A percentile compares a stretch with the other conserved stretches of the same genome.
These are phyloP conservation scores for Colletotrichum trifolii DNA, from an alignment of 2,329 filamentous ascomycete genomes.

Conservation along the genomic window DNA sequence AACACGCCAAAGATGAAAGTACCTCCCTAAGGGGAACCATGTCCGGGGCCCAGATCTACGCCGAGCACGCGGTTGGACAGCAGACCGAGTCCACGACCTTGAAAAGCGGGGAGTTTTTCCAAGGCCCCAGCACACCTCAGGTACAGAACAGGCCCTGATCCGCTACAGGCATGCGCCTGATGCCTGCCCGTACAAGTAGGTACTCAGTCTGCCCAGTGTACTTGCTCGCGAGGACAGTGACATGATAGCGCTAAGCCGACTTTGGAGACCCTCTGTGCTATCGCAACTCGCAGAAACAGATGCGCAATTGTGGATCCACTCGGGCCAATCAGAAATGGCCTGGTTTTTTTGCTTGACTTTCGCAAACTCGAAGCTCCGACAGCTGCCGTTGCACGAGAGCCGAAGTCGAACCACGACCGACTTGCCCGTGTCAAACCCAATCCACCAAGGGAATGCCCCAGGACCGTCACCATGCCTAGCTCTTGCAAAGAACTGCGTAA, in stretches of 20 bases:
- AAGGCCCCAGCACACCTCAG: not conserved
- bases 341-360: conserved; percentile 30
- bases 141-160: conserved; percentile 7
- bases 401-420: conserved; percentile 27
- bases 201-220: too few species aligned
- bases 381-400: not conserved
- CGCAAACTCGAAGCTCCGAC: conserved; percentile 39
- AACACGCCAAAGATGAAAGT: too few species aligned
- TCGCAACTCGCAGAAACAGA: conserved; percentile 31
- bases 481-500: conserved; percentile 97
- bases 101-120: conserved; percentile 10
- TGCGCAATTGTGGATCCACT: conserved; percentile 16
- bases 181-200: too few species aligned
- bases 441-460: conserved; percentile 30
- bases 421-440: not conserved
- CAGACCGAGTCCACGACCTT: conserved; percentile 5
- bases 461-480: conserved; percentile 77
- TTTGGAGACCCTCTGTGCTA: conserved; percentile 16
- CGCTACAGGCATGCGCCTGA: conserved; percentile 27
- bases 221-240: too few species aligned
- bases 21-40: too few species aligned
- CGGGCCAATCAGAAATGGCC: conserved; percentile 16
- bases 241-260: conserved; percentile 5
- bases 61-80: conserved; percentile 29
- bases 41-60: not conserved